These are phyloP conservation scores for Lactifluus subvellereus DNA, from an alignment of 768 basidiomycete species.

Conservation along the genomic window DNA sequence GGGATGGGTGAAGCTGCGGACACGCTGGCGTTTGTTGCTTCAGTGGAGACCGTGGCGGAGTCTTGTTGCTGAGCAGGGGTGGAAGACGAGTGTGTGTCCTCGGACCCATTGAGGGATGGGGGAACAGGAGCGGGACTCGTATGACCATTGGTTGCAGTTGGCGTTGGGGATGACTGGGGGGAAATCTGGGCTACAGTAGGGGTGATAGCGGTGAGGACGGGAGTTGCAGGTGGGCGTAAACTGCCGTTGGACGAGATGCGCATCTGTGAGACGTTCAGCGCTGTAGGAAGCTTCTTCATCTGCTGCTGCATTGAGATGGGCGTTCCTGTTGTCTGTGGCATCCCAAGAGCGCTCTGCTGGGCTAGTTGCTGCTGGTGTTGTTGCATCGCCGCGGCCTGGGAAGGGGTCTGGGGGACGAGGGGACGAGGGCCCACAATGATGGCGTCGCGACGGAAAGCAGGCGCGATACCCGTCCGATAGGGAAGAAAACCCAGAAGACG, in stretches of 20 bases:
- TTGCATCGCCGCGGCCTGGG: slow-evolving; percentile 21
- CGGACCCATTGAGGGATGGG: slow-evolving; percentile 21
- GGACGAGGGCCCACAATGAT: slow-evolving; percentile 21
- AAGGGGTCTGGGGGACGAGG: slow-evolving; percentile 15
- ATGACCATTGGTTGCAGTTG: slow-evolving; percentile 17
- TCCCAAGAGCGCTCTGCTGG: slow-evolving; percentile 13
- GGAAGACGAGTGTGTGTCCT: slow-evolving; percentile 21
- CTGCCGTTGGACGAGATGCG: slow-evolving; percentile 56
- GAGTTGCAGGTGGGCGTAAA: slow-evolving; percentile 44
- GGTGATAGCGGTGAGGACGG: slow-evolving; percentile 33
- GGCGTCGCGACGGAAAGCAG: slow-evolving; percentile 20
- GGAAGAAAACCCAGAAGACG: slow-evolving; percentile 16
- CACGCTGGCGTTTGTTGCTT: slow-evolving; percentile 4
- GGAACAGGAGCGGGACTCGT: slow-evolving; percentile 8
- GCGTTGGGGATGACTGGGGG: slow-evolving; percentile 19
- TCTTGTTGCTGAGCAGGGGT: slow-evolving; percentile 18
- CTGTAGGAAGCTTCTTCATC: slow-evolving; percentile 54
- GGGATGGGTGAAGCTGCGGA: slow-evolving; percentile 37
- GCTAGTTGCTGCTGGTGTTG: slow-evolving; percentile 18
- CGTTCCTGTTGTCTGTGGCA: slow-evolving; percentile 37
- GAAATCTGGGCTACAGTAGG: slow-evolving; percentile 29
- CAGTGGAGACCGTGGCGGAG: slow-evolving; percentile 3
- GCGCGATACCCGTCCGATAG: slow-evolving; percentile 20
- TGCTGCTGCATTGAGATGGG: slow-evolving; percentile 57
- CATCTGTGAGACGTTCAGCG: slow-evolving; percentile 48